These are phyloP conservation scores for Sporisorium iseilematis-ciliati DNA, from an alignment of 1,284 basidiomycete species.

Conservation along the genomic window DNA sequence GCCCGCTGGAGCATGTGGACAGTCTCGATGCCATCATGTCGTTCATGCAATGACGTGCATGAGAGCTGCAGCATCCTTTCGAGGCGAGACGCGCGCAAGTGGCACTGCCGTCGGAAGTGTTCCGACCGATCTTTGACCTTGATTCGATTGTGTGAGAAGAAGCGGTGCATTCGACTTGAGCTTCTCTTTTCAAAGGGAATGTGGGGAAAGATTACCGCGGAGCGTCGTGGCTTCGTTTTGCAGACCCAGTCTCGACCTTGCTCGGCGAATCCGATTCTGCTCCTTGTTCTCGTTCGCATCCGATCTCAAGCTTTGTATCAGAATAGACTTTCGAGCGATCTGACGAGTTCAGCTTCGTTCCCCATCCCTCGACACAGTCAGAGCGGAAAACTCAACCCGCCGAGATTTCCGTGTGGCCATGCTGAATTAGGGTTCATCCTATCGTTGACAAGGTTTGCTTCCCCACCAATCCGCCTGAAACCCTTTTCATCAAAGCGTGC, in stretches of 20 bases:
- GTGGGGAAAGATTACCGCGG: constrained; percentile 16
- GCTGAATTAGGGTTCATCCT: constrained; percentile 7
- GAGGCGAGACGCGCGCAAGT: neutral
- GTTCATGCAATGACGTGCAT: neutral
- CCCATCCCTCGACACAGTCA: too few species aligned
- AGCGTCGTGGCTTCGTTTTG: neutral
- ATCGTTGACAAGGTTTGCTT: constrained; percentile 5
- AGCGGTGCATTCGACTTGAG: too few species aligned
- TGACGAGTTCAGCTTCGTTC: constrained; percentile 1
- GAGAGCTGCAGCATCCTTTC: neutral
- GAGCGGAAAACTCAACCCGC: too few species aligned
- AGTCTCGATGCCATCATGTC: neutral
- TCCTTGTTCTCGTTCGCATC: constrained; percentile 4
- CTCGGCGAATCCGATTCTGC: neutral
- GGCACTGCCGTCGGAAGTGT: constrained; percentile 11
- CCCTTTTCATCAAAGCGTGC: neutral
- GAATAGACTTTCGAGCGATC: constrained; percentile 16
- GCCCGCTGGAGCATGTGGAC: neutral
- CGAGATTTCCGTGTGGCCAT: neutral
- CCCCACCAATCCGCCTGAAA: constrained; percentile 12
- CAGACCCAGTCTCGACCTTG: neutral
- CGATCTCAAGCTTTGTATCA: constrained; percentile 15
- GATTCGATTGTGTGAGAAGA: neutral
- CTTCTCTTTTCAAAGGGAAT: too few species aligned
- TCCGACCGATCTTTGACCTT: neutral